Evolutionary conservation across 208 protist species (phyloP).

Genomic region (Acanthamoeba comandoni): DNA sequence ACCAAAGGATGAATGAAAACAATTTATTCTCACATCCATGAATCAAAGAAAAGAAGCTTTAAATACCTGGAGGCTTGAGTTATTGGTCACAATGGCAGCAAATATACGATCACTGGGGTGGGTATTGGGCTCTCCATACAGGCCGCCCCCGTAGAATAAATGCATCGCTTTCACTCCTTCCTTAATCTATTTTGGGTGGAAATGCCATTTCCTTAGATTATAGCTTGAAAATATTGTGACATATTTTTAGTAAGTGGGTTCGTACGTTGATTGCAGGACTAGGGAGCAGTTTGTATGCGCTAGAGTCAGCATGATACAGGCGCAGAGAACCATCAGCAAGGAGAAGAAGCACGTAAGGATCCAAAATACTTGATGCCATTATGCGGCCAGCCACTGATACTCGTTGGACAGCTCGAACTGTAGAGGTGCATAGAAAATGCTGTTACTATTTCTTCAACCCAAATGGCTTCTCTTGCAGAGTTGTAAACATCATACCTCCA

Average conservation of each 20-base stretch:
- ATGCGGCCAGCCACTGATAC: slow-evolving; percentile 40
- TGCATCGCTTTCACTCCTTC: slow-evolving; percentile 6
- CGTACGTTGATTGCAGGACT: too few relatives aligned
- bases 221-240: too few relatives aligned
- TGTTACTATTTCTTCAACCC: too few relatives aligned
- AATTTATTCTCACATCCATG: too few relatives aligned
- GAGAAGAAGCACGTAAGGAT: slow-evolving; percentile 58
- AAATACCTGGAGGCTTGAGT: not conserved
- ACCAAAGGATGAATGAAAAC: too few relatives aligned
- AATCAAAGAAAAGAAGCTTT: too few relatives aligned
- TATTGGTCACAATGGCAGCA: not conserved
- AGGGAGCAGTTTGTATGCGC: slow-evolving; percentile 4
- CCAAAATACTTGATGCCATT: not conserved
- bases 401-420: slow-evolving; percentile 38
- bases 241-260: too few relatives aligned
- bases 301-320: slow-evolving; percentile 44
- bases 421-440: not conserved
- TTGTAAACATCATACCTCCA: not conserved
- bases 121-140: not conserved
- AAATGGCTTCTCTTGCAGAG: too few relatives aligned
- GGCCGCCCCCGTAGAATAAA: slow-evolving; percentile 42
- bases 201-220: too few relatives aligned
- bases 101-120: slow-evolving; percentile 25
- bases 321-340: slow-evolving; percentile 52
- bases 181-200: too few relatives aligned